phyloP scores from a whole-genome alignment of 2,329 filamentous ascomycete species.

The Blastomyces percursus region DNA sequence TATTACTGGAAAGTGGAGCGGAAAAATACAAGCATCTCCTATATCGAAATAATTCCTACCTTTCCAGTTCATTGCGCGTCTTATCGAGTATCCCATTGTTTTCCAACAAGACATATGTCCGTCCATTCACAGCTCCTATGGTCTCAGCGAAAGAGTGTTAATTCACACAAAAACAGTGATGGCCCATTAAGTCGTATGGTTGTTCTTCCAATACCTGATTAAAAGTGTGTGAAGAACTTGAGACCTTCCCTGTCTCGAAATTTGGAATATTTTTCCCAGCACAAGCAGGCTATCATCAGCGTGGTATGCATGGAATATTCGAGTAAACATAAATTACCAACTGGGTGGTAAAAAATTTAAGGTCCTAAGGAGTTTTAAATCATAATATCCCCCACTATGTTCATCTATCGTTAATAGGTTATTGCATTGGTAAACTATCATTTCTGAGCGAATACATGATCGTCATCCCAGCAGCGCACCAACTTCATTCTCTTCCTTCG shows the following conservation, averaged over 20 bases:
- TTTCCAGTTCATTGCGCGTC: neutral
- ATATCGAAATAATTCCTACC: neutral
- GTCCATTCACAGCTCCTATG: neutral
- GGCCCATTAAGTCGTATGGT: neutral
- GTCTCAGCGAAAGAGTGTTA: neutral
- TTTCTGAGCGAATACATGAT: neutral
- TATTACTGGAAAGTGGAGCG: neutral
- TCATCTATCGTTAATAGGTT: neutral
- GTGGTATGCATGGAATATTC: neutral
- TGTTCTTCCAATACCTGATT: neutral
- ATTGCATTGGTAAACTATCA: neutral
- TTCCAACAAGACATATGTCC: neutral
- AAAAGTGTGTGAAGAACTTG: neutral
- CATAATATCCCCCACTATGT: neutral
- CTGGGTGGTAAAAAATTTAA: neutral
- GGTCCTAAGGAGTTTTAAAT: neutral
- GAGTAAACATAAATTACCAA: neutral
- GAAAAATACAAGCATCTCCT: constrained; percentile 4
- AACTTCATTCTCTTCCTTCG: neutral
- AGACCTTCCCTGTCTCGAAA: neutral
- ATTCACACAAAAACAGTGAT: neutral
- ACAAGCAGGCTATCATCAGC: neutral
- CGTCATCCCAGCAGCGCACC: neutral
- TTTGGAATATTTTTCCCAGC: neutral
- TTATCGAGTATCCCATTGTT: neutral